Evolutionary conservation across 1,284 basidiomycete species (phyloP), one percentile per base, ranked within the genome.

Genomic region (Schizopora paradoxa): DNA sequence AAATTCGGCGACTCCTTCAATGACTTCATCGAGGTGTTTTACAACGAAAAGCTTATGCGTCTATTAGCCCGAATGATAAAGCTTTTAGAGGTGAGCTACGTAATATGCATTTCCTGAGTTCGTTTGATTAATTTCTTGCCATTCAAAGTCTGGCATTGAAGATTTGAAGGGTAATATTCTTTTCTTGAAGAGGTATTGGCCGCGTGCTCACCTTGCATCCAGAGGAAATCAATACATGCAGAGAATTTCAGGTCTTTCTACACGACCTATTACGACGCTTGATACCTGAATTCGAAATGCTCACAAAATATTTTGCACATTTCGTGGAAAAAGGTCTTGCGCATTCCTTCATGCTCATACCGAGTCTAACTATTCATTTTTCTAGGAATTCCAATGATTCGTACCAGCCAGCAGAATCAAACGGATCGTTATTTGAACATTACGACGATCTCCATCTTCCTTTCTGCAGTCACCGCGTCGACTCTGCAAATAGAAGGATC

Each of bases 401-500:
- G 21, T 35, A 38, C 39, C 8, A 16, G 29, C 6, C 45, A 47
- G 10, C 27, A 47, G 10, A 8, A 23, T 23, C 37, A 41, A 27
- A 23, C 45, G 3, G 27, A 29, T 23, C 38, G 45, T n/a, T 47
- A 47, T 27, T 32, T 47, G 10, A 27, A 46, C 19, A 28, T 46
- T 36, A 46, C 44, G n/a, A 46, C 44, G 2, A 47, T 47, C 13
- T 29, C 45, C 29, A 47, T 39, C 4, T 43, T 43, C 16, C 25
- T 33, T 11, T 43, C 41, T 33, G 41, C 22, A 13, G 33, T 43
- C 22, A 36, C 42, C 18, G 42, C 33, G 25, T 36, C 42, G 4
- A 35, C 37, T 21, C 19, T 43, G n/a, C 38, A 29, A 10, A 6
- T 41, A 16, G n/a, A n/a, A n/a, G n/a, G n/a, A n/a, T 35, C 45